phyloP scores from a whole-genome alignment of 2,329 filamentous ascomycete genomes.

The Iodosphaeria phyllophila region DNA sequence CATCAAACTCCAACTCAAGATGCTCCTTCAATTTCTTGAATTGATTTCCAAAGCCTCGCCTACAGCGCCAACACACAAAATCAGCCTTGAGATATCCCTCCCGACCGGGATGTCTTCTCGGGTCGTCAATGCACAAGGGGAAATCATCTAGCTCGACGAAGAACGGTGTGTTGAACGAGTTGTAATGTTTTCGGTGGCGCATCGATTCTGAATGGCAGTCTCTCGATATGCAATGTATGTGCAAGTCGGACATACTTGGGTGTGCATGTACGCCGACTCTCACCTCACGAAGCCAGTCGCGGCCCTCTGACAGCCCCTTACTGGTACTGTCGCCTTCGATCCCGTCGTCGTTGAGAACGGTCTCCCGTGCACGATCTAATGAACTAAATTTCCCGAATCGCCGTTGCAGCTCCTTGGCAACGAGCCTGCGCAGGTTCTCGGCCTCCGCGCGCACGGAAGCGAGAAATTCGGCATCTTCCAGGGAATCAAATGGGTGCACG shows the following conservation, averaged over 20 bases:
- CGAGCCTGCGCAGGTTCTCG: constrained; percentile 40
- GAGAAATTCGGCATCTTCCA: constrained; percentile 54
- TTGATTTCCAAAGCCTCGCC: constrained; percentile 49
- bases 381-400: constrained; percentile 44
- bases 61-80: constrained; percentile 74
- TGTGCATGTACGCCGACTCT: constrained; percentile 66
- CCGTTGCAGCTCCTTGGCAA: constrained; percentile 56
- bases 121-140: constrained; percentile 49
- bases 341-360: constrained; percentile 43
- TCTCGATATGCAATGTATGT: constrained; percentile 70
- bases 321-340: constrained; percentile 22
- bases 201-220: constrained; percentile 59
- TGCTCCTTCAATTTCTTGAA: constrained; percentile 41
- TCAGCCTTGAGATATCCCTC: constrained; percentile 43
- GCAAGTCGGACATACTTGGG: constrained; percentile 82
- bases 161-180: constrained; percentile 76
- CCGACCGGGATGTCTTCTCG: constrained; percentile 33
- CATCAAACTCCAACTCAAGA: constrained; percentile 53
- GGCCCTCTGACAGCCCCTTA: constrained; percentile 41
- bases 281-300: constrained; percentile 64
- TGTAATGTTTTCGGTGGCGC: constrained; percentile 76
- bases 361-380: constrained; percentile 43
- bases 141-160: constrained; percentile 65
- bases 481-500: constrained; percentile 59
- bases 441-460: constrained; percentile 41